Base-by-base conservation (phyloP, 1,139 yeast species). In the Pichia cactophila region DNA sequence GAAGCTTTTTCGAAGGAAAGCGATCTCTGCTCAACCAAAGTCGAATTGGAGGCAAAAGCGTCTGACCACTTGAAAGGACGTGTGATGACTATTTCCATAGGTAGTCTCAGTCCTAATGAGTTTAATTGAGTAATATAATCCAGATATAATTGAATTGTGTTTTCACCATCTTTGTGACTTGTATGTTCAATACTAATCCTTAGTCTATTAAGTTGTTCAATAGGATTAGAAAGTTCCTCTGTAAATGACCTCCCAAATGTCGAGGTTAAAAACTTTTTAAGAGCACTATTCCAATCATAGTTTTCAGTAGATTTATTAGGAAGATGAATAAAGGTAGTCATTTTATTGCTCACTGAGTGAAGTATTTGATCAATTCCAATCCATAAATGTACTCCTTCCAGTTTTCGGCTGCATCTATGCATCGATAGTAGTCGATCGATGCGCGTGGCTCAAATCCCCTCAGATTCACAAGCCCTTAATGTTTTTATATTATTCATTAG, bases 1-100 rank as follows among this genome's bases (percentile, higher is more conserved):
- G 87, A 80, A 2, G 97, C 96, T 67, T 92, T 92, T 61, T 92
- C 98, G 62, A 86, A 90, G 0, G 96, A 90, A 46, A 88, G 63
- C 1, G 86, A 80, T 58, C 74, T 75, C 61, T 83, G 88, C 0
- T 79, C 69, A 10, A 83, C 78, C 41, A 73, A 69, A 8, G 38
- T 29, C 41, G 77, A 77, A 5, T 74, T 65, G 3, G 71, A 63
- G 42, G 71, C 71, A 61, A 80, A 83, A 8, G 92, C 84, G 63
- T 90, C 96, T 56, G 70, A 71, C 98, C 98, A 92, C 0, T 80
- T 75, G 65, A 90, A 90, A 46, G 78, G 74, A 41, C 85, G 16
- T 26, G 45, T 14, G 14, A 47, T 14, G 1, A 51, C 48, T 2
- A 44, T 29, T 36, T 43, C 43, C 76, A 84, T 75, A 0, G 96